Conservation (phyloP, 176 grass and related monocot genomes). For the Juncus effusus region DNA sequence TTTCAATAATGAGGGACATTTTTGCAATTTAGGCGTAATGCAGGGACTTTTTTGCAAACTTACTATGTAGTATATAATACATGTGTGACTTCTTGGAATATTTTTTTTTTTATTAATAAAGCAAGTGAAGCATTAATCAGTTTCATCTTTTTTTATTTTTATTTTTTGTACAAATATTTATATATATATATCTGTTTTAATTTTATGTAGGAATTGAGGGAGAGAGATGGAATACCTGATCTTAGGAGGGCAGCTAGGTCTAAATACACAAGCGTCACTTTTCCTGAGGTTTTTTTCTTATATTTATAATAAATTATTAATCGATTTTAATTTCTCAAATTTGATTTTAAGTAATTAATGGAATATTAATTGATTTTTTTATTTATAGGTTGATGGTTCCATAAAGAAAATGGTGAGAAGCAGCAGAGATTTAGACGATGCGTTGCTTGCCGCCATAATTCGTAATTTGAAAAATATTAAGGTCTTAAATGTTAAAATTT, state of each 20-base stretch:
- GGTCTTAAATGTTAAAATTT: conserved; percentile 37
- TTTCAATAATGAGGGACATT: not conserved
- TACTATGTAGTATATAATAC: conserved; percentile 10
- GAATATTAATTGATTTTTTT: not conserved
- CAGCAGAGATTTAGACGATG: conserved; percentile 72
- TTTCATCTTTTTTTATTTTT: not conserved
- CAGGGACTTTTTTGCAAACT: not conserved
- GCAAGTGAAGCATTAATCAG: not conserved
- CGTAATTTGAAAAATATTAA: conserved; percentile 91
- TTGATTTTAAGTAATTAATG: conserved; percentile 17
- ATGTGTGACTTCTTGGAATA: conserved; percentile 4
- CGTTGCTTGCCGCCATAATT: conserved; percentile 68
- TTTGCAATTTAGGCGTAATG: not conserved
- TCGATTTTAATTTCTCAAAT: not conserved
- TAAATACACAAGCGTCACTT: conserved; percentile 76
- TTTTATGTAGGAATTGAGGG: conserved; percentile 70
- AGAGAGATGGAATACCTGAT: conserved; percentile 87
- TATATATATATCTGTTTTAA: too few species aligned
- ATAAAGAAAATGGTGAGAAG: conserved; percentile 70
- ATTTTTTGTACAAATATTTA: conserved; percentile 19
- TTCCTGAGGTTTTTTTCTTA: conserved; percentile 56
- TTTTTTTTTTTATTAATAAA: not conserved
- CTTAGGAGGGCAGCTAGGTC: conserved; percentile 71
- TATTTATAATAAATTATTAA: conserved; percentile 12
- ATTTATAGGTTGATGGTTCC: conserved; percentile 55